These are phyloP conservation scores for Chaetoceros muelleri DNA, from an alignment of 108 stramenopile genomes.

Conservation along the genomic window DNA sequence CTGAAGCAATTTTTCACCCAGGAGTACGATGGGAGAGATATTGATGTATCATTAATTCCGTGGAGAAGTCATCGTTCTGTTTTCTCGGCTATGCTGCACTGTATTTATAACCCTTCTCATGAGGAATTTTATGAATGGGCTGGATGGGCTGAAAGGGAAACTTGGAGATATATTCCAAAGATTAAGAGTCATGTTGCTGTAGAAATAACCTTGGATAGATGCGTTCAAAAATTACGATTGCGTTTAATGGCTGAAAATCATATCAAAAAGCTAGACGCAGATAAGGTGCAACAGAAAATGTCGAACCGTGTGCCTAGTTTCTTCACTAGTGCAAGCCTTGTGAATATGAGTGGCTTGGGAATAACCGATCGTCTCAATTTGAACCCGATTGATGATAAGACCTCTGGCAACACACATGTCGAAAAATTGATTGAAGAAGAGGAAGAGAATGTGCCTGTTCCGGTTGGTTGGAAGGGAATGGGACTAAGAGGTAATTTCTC, in stretches of 20 bases:
- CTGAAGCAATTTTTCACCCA: constrained; percentile 71
- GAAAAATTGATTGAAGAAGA: constrained; percentile 7
- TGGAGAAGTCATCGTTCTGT: constrained; percentile 78
- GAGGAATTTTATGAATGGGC: constrained; percentile 77
- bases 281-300: constrained; percentile 19
- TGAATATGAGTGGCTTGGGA: constrained; percentile 64
- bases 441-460: constrained; percentile 21
- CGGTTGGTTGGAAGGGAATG: constrained; percentile 70
- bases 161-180: constrained; percentile 76
- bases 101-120: constrained; percentile 82
- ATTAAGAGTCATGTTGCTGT: constrained; percentile 83
- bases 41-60: constrained; percentile 93
- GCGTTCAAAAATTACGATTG: constrained; percentile 75
- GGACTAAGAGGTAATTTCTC: constrained; percentile 79
- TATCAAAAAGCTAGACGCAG: constrained; percentile 41
- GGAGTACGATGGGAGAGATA: constrained; percentile 93
- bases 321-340: constrained; percentile 72
- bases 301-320: constrained; percentile 54
- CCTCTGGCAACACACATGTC: neutral
- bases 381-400: neutral
- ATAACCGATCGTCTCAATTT: constrained; percentile 46
- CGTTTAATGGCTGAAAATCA: constrained; percentile 45
- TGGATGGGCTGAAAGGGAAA: constrained; percentile 72
- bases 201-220: constrained; percentile 74
- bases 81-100: constrained; percentile 65